A percentile compares a stretch with the other conserved stretches of the same genome.
Conservation (phyloP, 2,329 filamentous ascomycete species). For the Microcyclosporella mali region DNA sequence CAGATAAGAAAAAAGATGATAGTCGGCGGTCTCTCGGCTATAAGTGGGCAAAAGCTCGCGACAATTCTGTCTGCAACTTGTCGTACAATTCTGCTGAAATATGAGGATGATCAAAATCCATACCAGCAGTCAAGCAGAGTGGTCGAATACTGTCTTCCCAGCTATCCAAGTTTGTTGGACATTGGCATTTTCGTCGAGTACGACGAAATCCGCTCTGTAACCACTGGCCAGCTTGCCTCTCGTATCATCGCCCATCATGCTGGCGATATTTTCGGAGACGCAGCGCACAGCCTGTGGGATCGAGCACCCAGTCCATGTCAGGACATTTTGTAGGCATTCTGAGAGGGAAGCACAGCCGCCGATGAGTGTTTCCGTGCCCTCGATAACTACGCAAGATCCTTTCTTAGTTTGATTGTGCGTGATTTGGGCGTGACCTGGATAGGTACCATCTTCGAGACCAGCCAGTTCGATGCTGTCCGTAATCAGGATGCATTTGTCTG, state of each 20-base stretch:
- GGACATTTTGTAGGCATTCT: conserved; percentile 46
- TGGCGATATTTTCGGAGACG: conserved; percentile 47
- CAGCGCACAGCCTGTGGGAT: conserved; percentile 45
- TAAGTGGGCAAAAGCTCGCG: no score
- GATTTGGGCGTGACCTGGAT: conserved; percentile 48
- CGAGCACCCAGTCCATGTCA: conserved; percentile 42
- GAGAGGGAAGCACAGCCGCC: conserved; percentile 49
- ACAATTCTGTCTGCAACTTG: no score
- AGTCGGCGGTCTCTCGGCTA: no score
- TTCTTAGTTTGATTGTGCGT: conserved; percentile 44
- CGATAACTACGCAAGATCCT: conserved; percentile 46
- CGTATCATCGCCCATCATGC: conserved; percentile 44
- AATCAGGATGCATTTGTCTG: conserved; percentile 45
- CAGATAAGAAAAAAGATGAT: no score
- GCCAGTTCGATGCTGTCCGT: conserved; percentile 52
- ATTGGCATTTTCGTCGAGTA: conserved; percentile 41
- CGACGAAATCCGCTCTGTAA: conserved; percentile 44
- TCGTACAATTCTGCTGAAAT: no score
- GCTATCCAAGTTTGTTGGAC: conserved; percentile 47
- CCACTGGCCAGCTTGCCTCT: conserved; percentile 42
- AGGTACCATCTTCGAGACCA: conserved; percentile 46
- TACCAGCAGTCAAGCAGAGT: no score
- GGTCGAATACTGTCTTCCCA: conserved; percentile 46
- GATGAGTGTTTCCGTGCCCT: conserved; percentile 49
- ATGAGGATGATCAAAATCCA: no score